Evolutionary conservation across 352 stramenopile genomes (phyloP), one percentile per base, ranked within the genome.

Genomic region (Pythium insidiosum): DNA sequence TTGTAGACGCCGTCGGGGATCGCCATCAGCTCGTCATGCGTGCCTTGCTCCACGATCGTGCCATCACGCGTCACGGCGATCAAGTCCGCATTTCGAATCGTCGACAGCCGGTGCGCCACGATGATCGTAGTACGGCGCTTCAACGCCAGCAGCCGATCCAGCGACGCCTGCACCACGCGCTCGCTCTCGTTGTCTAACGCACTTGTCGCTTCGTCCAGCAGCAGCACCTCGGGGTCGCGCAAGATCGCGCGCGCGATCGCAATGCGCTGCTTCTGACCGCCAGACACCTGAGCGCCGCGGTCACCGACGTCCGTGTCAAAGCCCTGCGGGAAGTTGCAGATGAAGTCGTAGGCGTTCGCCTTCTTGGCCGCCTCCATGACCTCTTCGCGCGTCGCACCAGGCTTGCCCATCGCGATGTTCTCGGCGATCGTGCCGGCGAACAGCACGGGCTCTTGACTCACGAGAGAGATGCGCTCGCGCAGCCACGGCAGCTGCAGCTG

Each of bases 201-300:
- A 42, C 59, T 78, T n/a, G 84, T 95, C 10, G 84, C 84, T 53
- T 96, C 85, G 54, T 96, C 85, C 7, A 96, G 45, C 6, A 96
- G 43, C 16, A 96, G 63, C 15, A 96, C 64, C 2, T 61, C 44
- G 5, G 84, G 87, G 38, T 95, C 83, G 30, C 80, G 77, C 28
- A 98, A 48, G 29, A 97, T 60, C 0, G 87, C 90, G 31, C 93
- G 70, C 9, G 89, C 89, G 47, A 98, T 97, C 11, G 82, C 84
- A 54, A 97, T 84, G n/a, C 91, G 64, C 54, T 98, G 93, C 47
- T 96, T 96, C 71, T 98, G 94, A 9, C 90, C 93, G 19, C 90
- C 90, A 12, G 56, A 84, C 1, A 98, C 56, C 53, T 89, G 68
- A 11, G 89, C 67, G 18, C 87, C 88, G 10, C 79, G 53, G 45